Conservation (phyloP, 1,284 basidiomycete genomes). For the Microbotryum violaceum region DNA sequence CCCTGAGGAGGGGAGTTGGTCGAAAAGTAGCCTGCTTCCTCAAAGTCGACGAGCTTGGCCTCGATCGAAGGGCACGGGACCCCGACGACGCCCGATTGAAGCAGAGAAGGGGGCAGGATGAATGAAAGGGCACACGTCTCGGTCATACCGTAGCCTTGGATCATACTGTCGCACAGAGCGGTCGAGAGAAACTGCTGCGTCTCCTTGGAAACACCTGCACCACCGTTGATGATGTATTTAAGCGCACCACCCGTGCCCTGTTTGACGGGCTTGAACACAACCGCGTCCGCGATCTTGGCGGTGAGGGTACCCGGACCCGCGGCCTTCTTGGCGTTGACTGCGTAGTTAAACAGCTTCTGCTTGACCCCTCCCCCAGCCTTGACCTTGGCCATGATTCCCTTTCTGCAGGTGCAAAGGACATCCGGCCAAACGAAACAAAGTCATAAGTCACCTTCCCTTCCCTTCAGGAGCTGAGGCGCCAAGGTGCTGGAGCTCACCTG, state of each 20-base stretch:
- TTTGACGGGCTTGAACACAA: slow-evolving; percentile 66
- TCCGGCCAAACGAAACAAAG: too few species aligned
- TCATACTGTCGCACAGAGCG: slow-evolving; percentile 61
- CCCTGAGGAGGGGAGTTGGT: slow-evolving; percentile 66
- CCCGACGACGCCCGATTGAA: slow-evolving; percentile 67
- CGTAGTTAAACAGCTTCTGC: slow-evolving; percentile 64
- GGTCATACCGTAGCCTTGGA: slow-evolving; percentile 70
- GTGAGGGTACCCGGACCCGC: slow-evolving; percentile 4
- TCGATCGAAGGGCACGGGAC: slow-evolving; percentile 76
- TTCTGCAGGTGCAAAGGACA: slow-evolving; percentile 50
- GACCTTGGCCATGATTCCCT: slow-evolving; percentile 74
- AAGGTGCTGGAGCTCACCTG: background rate
- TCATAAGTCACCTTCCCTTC: too few species aligned
- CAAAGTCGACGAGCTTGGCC: slow-evolving; percentile 58
- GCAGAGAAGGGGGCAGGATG: slow-evolving; percentile 62
- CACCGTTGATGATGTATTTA: slow-evolving; percentile 33
- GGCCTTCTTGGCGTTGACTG: slow-evolving; percentile 59
- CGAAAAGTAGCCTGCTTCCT: slow-evolving; percentile 69
- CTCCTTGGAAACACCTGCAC: slow-evolving; percentile 67
- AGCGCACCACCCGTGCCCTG: slow-evolving; percentile 70
- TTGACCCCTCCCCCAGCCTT: slow-evolving; percentile 59
- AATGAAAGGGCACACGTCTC: slow-evolving; percentile 59
- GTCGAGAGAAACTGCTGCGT: slow-evolving; percentile 84
- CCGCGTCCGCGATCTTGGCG: slow-evolving; percentile 56
- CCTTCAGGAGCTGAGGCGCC: too few species aligned